These are phyloP conservation scores for Cyclotella atomus DNA, from an alignment of 108 stramenopile species.

Conservation along the genomic window DNA sequence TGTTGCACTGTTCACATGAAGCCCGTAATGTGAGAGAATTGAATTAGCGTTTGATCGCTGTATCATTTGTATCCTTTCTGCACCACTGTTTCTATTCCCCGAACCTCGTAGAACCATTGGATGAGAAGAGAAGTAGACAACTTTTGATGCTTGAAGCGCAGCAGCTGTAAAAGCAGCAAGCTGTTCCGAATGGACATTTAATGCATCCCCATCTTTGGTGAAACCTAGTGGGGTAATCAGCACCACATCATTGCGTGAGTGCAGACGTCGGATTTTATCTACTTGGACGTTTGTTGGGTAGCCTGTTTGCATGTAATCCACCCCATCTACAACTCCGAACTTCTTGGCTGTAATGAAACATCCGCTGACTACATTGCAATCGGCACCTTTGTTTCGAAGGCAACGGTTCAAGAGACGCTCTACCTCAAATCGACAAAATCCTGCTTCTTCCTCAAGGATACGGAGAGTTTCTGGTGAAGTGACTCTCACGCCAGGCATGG, in stretches of 20 bases:
- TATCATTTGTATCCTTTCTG: slow-evolving; percentile 61
- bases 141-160: slow-evolving; percentile 53
- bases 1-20: slow-evolving; percentile 32
- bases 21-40: slow-evolving; percentile 43
- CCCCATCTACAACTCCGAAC: slow-evolving; percentile 55
- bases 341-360: slow-evolving; percentile 62
- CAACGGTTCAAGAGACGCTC: slow-evolving; percentile 59
- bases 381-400: slow-evolving; percentile 49
- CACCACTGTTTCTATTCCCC: too few relatives aligned
- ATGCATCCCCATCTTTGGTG: slow-evolving; percentile 48
- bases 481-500: slow-evolving; percentile 32
- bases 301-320: slow-evolving; percentile 58
- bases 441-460: slow-evolving; percentile 66
- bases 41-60: slow-evolving; percentile 34
- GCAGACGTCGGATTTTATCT: slow-evolving; percentile 43
- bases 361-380: slow-evolving; percentile 68
- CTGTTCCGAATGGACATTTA: slow-evolving; percentile 61
- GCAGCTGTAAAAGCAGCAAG: slow-evolving; percentile 64
- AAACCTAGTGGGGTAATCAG: slow-evolving; percentile 63
- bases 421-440: slow-evolving; percentile 68
- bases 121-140: slow-evolving; percentile 61
- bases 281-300: slow-evolving; percentile 48
- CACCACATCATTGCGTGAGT: slow-evolving; percentile 59
- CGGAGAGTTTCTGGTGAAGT: slow-evolving; percentile 50
- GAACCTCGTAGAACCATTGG: slow-evolving; percentile 53